Evolutionary conservation across 768 basidiomycete species (phyloP).

Genomic region (Panellus pusillus): DNA sequence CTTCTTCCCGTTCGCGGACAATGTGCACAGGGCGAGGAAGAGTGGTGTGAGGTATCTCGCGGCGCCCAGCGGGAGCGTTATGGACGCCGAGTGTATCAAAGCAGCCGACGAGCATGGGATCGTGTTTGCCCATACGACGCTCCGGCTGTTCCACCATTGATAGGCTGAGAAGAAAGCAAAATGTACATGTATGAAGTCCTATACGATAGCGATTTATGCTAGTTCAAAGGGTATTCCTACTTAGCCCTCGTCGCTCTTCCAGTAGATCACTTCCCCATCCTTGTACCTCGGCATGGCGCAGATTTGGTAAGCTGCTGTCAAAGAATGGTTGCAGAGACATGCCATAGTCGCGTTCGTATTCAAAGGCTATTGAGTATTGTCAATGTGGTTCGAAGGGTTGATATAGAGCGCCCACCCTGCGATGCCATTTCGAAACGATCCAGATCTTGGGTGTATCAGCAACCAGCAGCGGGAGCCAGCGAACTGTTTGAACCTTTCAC

Average conservation of each 20-base stretch:
- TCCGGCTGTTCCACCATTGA: slow-evolving; percentile 91
- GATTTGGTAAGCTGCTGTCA: slow-evolving; percentile 71
- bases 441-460: slow-evolving; percentile 55
- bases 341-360: slow-evolving; percentile 64
- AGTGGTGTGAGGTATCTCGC: slow-evolving; percentile 93
- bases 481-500: slow-evolving; percentile 66
- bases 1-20: slow-evolving; percentile 99
- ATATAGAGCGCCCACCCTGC: slow-evolving; percentile 52
- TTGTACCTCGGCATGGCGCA: slow-evolving; percentile 72
- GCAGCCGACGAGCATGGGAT: slow-evolving; percentile 92
- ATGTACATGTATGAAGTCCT: no score
- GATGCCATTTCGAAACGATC: slow-evolving; percentile 88
- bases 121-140: slow-evolving; percentile 85
- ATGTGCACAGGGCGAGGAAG: slow-evolving; percentile 89
- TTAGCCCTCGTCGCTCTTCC: slow-evolving; percentile 39
- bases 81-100: slow-evolving; percentile 96
- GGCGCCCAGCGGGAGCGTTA: slow-evolving; percentile 91
- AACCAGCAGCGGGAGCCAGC: background rate
- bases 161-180: background rate
- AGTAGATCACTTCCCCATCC: slow-evolving; percentile 65
- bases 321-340: slow-evolving; percentile 71
- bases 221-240: background rate
- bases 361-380: slow-evolving; percentile 48
- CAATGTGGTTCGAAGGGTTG: background rate
- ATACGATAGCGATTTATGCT: no score